phyloP scores from a whole-genome alignment of 805 yeast genomes.

The Metschnikowia cerradonensis region DNA sequence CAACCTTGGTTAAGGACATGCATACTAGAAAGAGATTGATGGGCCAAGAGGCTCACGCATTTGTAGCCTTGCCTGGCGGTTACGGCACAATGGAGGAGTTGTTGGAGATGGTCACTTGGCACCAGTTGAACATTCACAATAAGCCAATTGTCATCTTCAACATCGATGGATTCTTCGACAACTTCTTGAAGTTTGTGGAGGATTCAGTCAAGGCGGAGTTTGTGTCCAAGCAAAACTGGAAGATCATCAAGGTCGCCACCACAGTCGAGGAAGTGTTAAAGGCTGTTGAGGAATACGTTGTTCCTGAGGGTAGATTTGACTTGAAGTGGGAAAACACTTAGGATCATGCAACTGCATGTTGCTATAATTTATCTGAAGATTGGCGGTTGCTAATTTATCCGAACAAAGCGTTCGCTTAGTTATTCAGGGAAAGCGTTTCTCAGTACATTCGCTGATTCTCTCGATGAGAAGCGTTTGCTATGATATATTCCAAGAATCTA shows the following conservation, averaged over 20 bases:
- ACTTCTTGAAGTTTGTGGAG: constrained; percentile 56
- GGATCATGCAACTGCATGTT: not conserved
- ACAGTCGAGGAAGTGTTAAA: constrained; percentile 66
- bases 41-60: constrained; percentile 85
- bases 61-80: constrained; percentile 89
- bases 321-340: constrained; percentile 56
- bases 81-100: constrained; percentile 87
- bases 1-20: constrained; percentile 83
- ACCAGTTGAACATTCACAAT: constrained; percentile 78
- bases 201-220: constrained; percentile 63
- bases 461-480: not conserved
- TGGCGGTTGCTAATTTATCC: no score
- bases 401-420: no score
- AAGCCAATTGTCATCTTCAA: constrained; percentile 79
- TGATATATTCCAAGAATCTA: not conserved
- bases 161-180: constrained; percentile 76
- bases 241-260: constrained; percentile 63
- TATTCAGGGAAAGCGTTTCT: no score
- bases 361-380: not conserved
- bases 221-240: constrained; percentile 61
- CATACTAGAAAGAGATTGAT: constrained; percentile 82
- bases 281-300: constrained; percentile 54
- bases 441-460: no score
- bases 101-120: constrained; percentile 89
- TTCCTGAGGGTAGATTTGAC: constrained; percentile 71